Evolutionary conservation across 2,329 filamentous ascomycete genomes (phyloP).

Genomic region (Monilinia laxa): DNA sequence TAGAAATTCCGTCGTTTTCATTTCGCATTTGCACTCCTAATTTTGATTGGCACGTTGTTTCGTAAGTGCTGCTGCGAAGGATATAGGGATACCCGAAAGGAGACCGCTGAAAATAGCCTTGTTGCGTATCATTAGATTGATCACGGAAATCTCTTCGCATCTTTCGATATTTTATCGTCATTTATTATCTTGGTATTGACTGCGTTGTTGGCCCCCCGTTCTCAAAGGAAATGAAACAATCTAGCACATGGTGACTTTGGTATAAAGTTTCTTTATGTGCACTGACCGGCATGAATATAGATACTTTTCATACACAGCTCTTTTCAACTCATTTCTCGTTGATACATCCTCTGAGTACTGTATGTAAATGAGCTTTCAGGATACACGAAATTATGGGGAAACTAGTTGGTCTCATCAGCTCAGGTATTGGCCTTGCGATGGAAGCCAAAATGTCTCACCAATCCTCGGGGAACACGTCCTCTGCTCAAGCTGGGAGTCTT

Average conservation of each 20-base stretch:
- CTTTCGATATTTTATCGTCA: background rate
- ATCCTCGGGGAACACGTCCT: conserved; percentile 4
- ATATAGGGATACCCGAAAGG: background rate
- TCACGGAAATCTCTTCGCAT: background rate
- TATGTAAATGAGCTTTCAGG: background rate
- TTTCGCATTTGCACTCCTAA: too few species aligned
- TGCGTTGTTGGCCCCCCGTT: too few species aligned
- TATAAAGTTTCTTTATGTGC: background rate
- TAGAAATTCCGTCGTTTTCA: background rate
- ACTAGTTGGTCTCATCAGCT: conserved; percentile 14
- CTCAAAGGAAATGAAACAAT: background rate
- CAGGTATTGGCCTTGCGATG: conserved; percentile 22
- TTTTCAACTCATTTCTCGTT: background rate
- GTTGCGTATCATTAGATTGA: background rate
- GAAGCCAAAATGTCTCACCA: conserved; percentile 10
- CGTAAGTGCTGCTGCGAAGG: background rate
- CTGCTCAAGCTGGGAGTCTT: background rate
- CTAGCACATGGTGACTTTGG: too few species aligned
- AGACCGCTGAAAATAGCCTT: background rate
- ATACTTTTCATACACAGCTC: background rate
- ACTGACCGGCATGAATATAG: too few species aligned
- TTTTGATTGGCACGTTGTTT: background rate
- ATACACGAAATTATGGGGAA: conserved; percentile 1
- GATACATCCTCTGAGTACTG: background rate
- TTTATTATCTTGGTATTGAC: background rate